Evolutionary conservation across 2,329 filamentous ascomycete genomes (phyloP).

Genomic region (Didymella pinodella): DNA sequence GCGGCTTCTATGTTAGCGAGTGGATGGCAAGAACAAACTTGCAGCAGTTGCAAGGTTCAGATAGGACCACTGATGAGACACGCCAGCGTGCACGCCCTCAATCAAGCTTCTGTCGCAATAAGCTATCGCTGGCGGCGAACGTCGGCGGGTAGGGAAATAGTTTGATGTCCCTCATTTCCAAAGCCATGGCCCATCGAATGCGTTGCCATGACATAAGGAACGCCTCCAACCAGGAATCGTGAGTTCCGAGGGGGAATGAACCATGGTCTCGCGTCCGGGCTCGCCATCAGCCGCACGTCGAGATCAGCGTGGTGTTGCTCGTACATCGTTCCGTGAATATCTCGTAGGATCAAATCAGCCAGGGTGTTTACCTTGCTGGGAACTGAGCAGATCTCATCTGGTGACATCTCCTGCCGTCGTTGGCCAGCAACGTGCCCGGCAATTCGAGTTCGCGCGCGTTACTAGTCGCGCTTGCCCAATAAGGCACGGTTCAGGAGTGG

Average conservation of each 20-base stretch:
- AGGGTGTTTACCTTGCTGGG: conserved; percentile 21
- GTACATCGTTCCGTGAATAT: conserved; percentile 15
- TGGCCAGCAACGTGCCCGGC: conserved; percentile 26
- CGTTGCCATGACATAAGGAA: conserved; percentile 18
- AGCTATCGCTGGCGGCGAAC: conserved; percentile 37
- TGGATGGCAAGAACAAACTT: conserved; percentile 29
- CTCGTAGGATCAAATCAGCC: conserved; percentile 19
- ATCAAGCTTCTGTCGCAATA: conserved; percentile 34
- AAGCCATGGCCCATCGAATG: conserved; percentile 5
- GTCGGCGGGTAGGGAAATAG: conserved; percentile 30
- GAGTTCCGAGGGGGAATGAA: conserved; percentile 7
- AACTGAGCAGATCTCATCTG: conserved; percentile 28
- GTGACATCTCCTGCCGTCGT: conserved; percentile 24
- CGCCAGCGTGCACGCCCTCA: conserved; percentile 35
- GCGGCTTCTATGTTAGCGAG: conserved; percentile 31
- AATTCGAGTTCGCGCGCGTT: conserved; percentile 35
- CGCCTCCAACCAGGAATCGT: conserved; percentile 5
- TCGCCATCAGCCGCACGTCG: conserved; percentile 10
- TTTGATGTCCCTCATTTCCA: conserved; percentile 43
- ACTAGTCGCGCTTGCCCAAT: conserved; percentile 16
- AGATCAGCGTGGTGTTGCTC: conserved; percentile 10
- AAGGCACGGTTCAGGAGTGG: conserved; percentile 20
- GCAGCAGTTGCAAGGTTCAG: conserved; percentile 21
- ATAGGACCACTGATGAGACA: conserved; percentile 41
- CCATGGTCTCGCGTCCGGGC: conserved; percentile 1